These are phyloP conservation scores for Zasmidium citrigriseum DNA, from an alignment of 2,329 filamentous ascomycete species.

Conservation along the genomic window DNA sequence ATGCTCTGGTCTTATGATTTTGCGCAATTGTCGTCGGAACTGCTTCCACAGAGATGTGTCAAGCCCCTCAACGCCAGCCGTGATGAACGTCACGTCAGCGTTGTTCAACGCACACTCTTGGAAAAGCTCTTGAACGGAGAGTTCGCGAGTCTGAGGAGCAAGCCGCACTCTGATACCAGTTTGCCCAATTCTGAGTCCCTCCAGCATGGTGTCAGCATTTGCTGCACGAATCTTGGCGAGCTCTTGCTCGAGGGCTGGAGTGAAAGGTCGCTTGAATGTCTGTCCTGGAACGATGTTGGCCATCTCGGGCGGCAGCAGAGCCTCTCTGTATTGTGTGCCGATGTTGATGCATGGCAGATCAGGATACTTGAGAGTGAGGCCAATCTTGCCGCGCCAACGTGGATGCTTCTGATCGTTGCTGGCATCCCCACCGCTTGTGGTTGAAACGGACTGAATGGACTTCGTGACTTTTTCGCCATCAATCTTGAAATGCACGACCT, in stretches of 20 bases:
- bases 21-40: background rate
- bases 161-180: background rate
- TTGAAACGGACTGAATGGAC: background rate
- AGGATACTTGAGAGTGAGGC: background rate
- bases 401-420: constrained; percentile 1
- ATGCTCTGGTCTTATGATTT: background rate
- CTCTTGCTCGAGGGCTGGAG: background rate
- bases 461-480: constrained; percentile 1
- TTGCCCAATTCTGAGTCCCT: background rate
- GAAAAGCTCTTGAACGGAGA: background rate
- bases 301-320: constrained; percentile 5
- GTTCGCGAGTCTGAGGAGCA: background rate
- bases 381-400: background rate
- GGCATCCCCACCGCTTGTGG: background rate
- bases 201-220: background rate
- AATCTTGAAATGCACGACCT: constrained; percentile 1
- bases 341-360: constrained; percentile 10
- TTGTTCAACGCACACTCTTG: background rate
- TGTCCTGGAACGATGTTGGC: constrained; percentile 1
- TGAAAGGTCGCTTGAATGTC: background rate
- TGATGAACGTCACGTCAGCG: background rate
- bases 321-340: background rate
- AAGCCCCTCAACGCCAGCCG: background rate
- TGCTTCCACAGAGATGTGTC: background rate
- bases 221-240: background rate